Conservation (phyloP, 805 yeast genomes). For the Cephaloascus albidus region DNA sequence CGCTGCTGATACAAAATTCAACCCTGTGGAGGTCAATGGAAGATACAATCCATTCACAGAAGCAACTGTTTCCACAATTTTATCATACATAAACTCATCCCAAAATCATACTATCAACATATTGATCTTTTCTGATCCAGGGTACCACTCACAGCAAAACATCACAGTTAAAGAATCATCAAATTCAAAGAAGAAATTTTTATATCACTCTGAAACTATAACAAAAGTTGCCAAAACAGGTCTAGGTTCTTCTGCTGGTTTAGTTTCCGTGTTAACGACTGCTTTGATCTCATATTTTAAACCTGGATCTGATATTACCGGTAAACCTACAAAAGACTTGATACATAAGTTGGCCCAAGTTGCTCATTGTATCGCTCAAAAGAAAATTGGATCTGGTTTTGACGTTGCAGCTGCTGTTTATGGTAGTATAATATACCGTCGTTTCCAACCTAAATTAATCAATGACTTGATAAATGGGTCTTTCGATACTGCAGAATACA, state of each 20-base stretch:
- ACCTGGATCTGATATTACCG: constrained; percentile 18
- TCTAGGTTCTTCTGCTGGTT: constrained; percentile 91
- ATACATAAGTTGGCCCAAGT: constrained; percentile 83
- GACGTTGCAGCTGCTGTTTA: constrained; percentile 94
- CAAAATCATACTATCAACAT: constrained; percentile 29
- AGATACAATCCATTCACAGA: constrained; percentile 65
- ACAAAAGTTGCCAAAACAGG: constrained; percentile 86
- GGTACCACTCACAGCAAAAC: constrained; percentile 71
- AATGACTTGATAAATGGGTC: constrained; percentile 22
- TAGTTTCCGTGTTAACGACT: constrained; percentile 72
- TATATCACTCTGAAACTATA: constrained; percentile 52
- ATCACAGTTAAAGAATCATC: constrained; percentile 23
- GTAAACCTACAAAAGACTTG: constrained; percentile 12
- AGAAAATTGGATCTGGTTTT: constrained; percentile 93
- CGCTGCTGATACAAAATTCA: constrained; percentile 6
- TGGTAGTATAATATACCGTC: constrained; percentile 76
- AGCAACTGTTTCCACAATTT: constrained; percentile 46
- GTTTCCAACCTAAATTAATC: constrained; percentile 58
- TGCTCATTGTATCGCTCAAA: constrained; percentile 90
- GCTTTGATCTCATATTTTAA: constrained; percentile 47
- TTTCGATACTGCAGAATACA: constrained; percentile 13
- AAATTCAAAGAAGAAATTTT: constrained; percentile 35
- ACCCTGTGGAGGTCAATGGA: constrained; percentile 18
- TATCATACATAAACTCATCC: constrained; percentile 38
- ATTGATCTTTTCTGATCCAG: constrained; percentile 75